phyloP scores from a whole-genome alignment of 2,329 filamentous ascomycete genomes.

The Alternaria sp. region DNA sequence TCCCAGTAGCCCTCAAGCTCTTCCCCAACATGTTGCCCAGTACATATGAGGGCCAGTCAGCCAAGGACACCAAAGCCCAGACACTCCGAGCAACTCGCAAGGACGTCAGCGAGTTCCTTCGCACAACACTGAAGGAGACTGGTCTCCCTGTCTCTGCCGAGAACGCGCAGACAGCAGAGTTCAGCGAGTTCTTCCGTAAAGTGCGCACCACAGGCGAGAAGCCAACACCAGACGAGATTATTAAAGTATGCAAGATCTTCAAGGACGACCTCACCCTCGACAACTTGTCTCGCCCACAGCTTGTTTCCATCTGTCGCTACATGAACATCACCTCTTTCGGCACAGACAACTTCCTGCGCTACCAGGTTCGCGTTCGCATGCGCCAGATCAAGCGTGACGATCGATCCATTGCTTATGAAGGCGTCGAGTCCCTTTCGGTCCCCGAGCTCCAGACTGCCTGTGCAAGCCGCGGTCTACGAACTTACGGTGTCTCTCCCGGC shows the following conservation, averaged over 20 bases:
- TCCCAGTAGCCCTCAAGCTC: constrained; percentile 89
- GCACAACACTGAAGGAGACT: constrained; percentile 89
- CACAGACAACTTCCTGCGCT: constrained; percentile 96
- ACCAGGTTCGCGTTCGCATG: constrained; percentile 97
- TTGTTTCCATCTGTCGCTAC: constrained; percentile 98
- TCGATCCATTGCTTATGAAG: constrained; percentile 91
- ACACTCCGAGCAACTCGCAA: constrained; percentile 85
- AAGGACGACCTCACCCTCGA: constrained; percentile 97
- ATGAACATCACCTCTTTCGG: constrained; percentile 98
- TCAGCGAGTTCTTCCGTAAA: constrained; percentile 97
- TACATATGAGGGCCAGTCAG: constrained; percentile 92
- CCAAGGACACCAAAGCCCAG: constrained; percentile 87
- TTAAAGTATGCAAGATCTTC: constrained; percentile 99
- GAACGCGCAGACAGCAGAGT: constrained; percentile 91
- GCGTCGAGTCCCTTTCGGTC: constrained; percentile 92
- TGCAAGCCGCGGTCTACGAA: constrained; percentile 89
- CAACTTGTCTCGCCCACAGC: constrained; percentile 93
- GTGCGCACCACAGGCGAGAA: constrained; percentile 85
- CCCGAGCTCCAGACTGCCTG: constrained; percentile 91
- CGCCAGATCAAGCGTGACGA: constrained; percentile 99
- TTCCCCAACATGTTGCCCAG: constrained; percentile 98
- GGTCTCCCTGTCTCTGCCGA: constrained; percentile 85
- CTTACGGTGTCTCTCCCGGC: constrained; percentile 88
- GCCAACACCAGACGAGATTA: constrained; percentile 88
- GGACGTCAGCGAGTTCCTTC: constrained; percentile 90